Evolutionary conservation across 2,329 filamentous ascomycete species (phyloP).

Genomic region (Fusarium tuaranense): DNA sequence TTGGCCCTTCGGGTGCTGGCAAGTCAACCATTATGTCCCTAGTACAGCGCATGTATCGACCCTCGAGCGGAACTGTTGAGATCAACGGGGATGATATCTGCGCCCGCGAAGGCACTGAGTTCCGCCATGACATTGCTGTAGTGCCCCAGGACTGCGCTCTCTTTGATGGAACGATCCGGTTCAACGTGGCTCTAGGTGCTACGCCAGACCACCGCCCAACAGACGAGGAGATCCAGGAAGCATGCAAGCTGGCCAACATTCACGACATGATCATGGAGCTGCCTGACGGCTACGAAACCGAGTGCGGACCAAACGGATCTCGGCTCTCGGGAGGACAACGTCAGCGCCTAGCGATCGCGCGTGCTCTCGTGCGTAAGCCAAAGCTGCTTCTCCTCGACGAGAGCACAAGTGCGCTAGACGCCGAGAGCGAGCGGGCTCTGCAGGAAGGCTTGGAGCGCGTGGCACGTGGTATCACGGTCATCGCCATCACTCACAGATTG

Average conservation of each 20-base stretch:
- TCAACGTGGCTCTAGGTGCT: slow-evolving; percentile 68
- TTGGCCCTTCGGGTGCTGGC: slow-evolving; percentile 74
- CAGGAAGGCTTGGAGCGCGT: slow-evolving; percentile 73
- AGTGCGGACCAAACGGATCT: slow-evolving; percentile 78
- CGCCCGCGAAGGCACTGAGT: slow-evolving; percentile 54
- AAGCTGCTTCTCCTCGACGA: slow-evolving; percentile 83
- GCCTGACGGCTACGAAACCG: slow-evolving; percentile 74
- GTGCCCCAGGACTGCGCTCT: slow-evolving; percentile 70
- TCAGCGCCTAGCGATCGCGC: slow-evolving; percentile 82
- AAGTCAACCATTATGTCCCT: slow-evolving; percentile 75
- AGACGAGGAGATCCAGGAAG: slow-evolving; percentile 72
- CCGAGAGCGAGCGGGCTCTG: slow-evolving; percentile 74
- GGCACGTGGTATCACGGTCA: slow-evolving; percentile 64
- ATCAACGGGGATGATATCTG: slow-evolving; percentile 62
- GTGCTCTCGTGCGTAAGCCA: slow-evolving; percentile 78
- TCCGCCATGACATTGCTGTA: slow-evolving; percentile 65
- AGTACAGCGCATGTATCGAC: slow-evolving; percentile 63
- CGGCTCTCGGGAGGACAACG: slow-evolving; percentile 83
- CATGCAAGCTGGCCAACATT: slow-evolving; percentile 76
- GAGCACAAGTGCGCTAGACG: slow-evolving; percentile 82
- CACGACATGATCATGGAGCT: slow-evolving; percentile 74
- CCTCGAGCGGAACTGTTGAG: slow-evolving; percentile 54
- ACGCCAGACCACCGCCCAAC: slow-evolving; percentile 66
- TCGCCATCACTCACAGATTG: slow-evolving; percentile 69
- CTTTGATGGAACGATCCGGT: slow-evolving; percentile 66